phyloP scores from a whole-genome alignment of 306 rosid genomes.

The Luffa aegyptiaca region DNA sequence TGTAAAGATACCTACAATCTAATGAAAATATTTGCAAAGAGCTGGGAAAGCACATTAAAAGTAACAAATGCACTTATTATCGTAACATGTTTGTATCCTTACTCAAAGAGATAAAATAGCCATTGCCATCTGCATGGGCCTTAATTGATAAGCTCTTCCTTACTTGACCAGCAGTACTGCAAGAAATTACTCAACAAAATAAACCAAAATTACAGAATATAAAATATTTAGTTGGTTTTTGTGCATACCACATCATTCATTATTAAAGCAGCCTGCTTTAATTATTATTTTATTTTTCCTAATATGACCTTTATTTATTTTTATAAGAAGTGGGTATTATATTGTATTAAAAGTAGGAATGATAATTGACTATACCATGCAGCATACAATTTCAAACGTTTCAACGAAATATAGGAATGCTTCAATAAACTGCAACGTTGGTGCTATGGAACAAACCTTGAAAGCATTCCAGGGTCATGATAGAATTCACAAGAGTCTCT shows the following conservation, averaged over 20 bases:
- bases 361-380: background rate
- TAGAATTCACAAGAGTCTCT: slow-evolving; percentile 82
- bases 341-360: background rate
- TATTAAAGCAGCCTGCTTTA: background rate
- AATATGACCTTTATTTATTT: background rate
- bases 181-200: slow-evolving; percentile 21
- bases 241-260: background rate
- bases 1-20: background rate
- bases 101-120: slow-evolving; percentile 79
- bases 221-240: background rate
- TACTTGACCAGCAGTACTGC: slow-evolving; percentile 92
- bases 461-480: slow-evolving; percentile 82
- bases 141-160: slow-evolving; percentile 81
- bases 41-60: background rate
- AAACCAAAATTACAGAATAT: slow-evolving; percentile 4
- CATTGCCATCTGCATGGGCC: slow-evolving; percentile 50
- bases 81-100: slow-evolving; percentile 17
- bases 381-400: background rate
- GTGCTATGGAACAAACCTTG: slow-evolving; percentile 46
- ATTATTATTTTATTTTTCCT: background rate
- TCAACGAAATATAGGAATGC: background rate
- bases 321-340: background rate
- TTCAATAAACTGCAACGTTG: background rate
- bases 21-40: background rate
- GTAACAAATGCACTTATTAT: background rate